Percentiles rank a stretch among this genome's conserved stretches.
Evolutionary conservation across 345 rosid genomes (phyloP).

Genomic region (Euphorbia pulcherrima): DNA sequence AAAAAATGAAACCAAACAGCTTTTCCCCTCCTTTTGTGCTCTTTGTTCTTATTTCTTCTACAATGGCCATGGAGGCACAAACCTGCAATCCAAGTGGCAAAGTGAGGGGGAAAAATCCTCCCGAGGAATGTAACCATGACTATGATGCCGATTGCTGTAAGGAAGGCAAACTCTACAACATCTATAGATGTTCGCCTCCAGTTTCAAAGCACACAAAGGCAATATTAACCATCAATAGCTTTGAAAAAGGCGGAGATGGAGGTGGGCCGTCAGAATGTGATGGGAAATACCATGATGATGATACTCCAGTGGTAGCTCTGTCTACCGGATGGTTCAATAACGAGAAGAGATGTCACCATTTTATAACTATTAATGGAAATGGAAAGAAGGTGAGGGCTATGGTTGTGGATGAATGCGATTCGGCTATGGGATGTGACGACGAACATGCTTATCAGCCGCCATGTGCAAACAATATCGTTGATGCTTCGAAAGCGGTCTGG

Average conservation of each 20-base stretch:
- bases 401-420: conserved; percentile 20
- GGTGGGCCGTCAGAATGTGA: conserved; percentile 13
- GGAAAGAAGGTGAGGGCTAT: conserved; percentile 14
- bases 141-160: conserved; percentile 17
- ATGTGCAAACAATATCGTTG: conserved; percentile 13
- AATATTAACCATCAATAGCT: conserved; percentile 15
- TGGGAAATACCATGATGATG: conserved; percentile 7
- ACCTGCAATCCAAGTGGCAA: conserved; percentile 13
- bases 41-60: conserved; percentile 2
- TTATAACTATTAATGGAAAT: conserved; percentile 4
- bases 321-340: conserved; percentile 19
- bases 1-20: not conserved
- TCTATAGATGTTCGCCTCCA: conserved; percentile 15
- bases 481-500: conserved; percentile 18
- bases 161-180: conserved; percentile 4
- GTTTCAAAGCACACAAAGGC: conserved; percentile 12
- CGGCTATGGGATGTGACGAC: conserved; percentile 10
- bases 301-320: conserved; percentile 17
- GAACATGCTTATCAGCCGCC: conserved; percentile 18
- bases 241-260: conserved; percentile 8
- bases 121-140: not conserved
- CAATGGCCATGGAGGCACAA: conserved; percentile 10
- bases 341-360: conserved; percentile 9
- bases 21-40: not conserved
- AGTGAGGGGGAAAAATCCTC: conserved; percentile 9